phyloP scores from a whole-genome alignment of 345 rosid genomes.

The Citrus trifoliata region DNA sequence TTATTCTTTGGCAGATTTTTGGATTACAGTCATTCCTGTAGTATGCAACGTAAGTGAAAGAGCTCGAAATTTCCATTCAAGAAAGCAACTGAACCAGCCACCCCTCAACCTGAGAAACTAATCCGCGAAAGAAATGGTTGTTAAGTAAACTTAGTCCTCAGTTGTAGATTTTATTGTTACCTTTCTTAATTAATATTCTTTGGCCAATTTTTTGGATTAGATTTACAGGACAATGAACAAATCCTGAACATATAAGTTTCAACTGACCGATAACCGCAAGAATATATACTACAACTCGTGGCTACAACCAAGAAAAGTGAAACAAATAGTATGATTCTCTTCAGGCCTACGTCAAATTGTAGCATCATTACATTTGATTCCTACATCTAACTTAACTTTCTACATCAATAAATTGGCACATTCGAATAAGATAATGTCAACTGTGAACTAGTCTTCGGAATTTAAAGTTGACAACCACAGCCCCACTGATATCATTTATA shows the following conservation, averaged over 20 bases:
- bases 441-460: background rate
- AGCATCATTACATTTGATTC: background rate
- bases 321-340: background rate
- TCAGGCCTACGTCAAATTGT: background rate
- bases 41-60: no score
- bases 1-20: background rate
- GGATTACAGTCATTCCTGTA: no score
- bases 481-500: conserved; percentile 24
- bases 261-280: background rate
- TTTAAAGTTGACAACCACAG: background rate
- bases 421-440: background rate
- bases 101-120: background rate
- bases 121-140: conserved; percentile 75
- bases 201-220: background rate
- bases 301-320: no score
- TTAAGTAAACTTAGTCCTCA: conserved; percentile 68
- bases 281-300: background rate
- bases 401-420: background rate
- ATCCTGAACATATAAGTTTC: background rate
- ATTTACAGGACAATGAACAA: background rate
- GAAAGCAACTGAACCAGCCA: no score
- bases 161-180: background rate
- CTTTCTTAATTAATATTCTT: background rate
- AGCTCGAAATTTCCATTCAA: no score
- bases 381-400: conserved; percentile 12